Base-by-base conservation (phyloP, 805 yeast genomes). In the Candida ascalaphidarum region DNA sequence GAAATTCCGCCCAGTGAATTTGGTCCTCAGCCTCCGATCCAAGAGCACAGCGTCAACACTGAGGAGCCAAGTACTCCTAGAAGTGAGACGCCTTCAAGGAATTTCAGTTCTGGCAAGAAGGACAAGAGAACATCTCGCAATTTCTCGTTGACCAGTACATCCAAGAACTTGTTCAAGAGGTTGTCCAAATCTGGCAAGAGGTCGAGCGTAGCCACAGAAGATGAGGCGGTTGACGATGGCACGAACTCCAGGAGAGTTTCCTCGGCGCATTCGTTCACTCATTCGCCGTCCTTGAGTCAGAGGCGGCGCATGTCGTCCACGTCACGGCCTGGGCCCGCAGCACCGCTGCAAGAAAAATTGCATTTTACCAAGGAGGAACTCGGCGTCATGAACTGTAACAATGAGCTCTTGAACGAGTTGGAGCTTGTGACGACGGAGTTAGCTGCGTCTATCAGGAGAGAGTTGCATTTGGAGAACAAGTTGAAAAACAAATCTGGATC, bases 401-500 rank as follows among this genome's bases (percentile, higher is more conserved):
- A 64, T 27, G 69, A 66, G 15, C 50, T 81, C 22, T 59, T 79
- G 40, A 65, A 68, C 31, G 89, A 81, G 43, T 52, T 82, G 22
- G 79, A 77, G 34, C 43, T 80, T 14, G 77, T 82, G 1, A 77
- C 88, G 1, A 68, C 71, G 15, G 94, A 81, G 43, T 58, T 82
- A 27, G 88, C 86, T 0, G 72, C 72, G 14, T 76, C 88, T 0
- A 78, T 81, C 25, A 68, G 72, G 30, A 58, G 92, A 22, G 94
- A 82, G 46, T 58, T 80, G n/a, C 48, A 59, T 12, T 46, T 81
- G 25, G 86, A 78, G 41, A 56, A 58, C 27, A 61, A 54, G 24
- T 31, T 73, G 16, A 48, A 50, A 22, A 26, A 31, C 20, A n/a
- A n/a, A n/a, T n/a, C 21, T 11, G 5, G 5, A 11, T 6, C 10